A percentile compares a stretch with the other conserved stretches of the same genome.
Evolutionary conservation across 2,329 filamentous ascomycete genomes (phyloP).

Genomic region (Diaporthe eres): DNA sequence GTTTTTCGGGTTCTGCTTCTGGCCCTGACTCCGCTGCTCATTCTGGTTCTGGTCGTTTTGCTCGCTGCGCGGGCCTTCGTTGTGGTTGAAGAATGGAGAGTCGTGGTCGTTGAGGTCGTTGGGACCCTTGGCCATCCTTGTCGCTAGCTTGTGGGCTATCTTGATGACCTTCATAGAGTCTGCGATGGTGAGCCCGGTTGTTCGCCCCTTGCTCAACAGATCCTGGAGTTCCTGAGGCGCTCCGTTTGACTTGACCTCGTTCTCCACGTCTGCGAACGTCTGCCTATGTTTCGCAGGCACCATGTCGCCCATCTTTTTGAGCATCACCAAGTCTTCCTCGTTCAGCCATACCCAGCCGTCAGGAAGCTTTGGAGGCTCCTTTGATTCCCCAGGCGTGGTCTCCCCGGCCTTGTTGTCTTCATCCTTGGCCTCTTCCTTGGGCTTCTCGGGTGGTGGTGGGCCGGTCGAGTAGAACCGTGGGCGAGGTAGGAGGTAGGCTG

Average conservation of each 20-base stretch:
- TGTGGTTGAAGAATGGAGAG: conserved; percentile 45
- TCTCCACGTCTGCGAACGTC: conserved; percentile 71
- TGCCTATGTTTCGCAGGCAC: conserved; percentile 75
- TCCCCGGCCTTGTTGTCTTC: conserved; percentile 18
- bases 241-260: conserved; percentile 76
- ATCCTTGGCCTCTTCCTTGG: conserved; percentile 32
- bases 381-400: conserved; percentile 1
- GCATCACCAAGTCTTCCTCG: conserved; percentile 62
- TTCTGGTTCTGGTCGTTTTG: conserved; percentile 39
- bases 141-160: conserved; percentile 70
- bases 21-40: conserved; percentile 38
- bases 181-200: conserved; percentile 59
- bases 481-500: conserved; percentile 40
- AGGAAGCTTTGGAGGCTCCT: conserved; percentile 50
- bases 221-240: conserved; percentile 78
- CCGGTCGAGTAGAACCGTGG: conserved; percentile 47
- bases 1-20: conserved; percentile 46
- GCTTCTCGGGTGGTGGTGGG: conserved; percentile 34
- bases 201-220: conserved; percentile 69
- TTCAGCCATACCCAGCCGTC: conserved; percentile 63
- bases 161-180: conserved; percentile 72
- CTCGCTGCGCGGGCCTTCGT: conserved; percentile 46
- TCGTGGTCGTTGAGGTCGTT: conserved; percentile 46
- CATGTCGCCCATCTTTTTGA: conserved; percentile 73
- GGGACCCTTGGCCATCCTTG: conserved; percentile 49